phyloP scores from a whole-genome alignment of 805 yeast genomes.

The Candida ortonii region DNA sequence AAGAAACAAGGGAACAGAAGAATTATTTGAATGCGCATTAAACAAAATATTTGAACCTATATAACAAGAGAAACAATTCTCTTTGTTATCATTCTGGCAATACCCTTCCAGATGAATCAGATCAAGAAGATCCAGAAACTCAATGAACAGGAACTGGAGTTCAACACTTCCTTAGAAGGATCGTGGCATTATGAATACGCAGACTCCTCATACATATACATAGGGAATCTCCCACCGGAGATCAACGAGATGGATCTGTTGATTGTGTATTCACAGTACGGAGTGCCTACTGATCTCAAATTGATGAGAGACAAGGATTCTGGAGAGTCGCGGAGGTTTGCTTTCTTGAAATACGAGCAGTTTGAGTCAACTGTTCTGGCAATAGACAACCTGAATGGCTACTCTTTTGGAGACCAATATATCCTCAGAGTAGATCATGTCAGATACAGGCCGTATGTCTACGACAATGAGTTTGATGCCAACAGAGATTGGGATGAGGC shows the following conservation, averaged over 20 bases:
- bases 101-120: constrained; percentile 17
- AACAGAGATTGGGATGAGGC: constrained; percentile 33
- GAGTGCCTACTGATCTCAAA: constrained; percentile 75
- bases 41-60: too few relatives aligned
- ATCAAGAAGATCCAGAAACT: constrained; percentile 45
- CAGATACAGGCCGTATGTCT: constrained; percentile 44
- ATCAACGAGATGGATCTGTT: constrained; percentile 74
- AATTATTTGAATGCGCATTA: background rate
- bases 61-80: constrained; percentile 6
- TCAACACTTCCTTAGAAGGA: constrained; percentile 53
- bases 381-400: constrained; percentile 83
- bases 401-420: constrained; percentile 40
- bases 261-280: constrained; percentile 83
- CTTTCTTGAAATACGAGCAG: constrained; percentile 78
- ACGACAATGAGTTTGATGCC: constrained; percentile 48
- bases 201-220: constrained; percentile 72
- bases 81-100: constrained; percentile 2
- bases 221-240: constrained; percentile 67
- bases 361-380: constrained; percentile 79
- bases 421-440: constrained; percentile 69
- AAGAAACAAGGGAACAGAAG: background rate
- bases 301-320: constrained; percentile 63
- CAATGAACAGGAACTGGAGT: constrained; percentile 65
- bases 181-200: constrained; percentile 90
- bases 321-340: constrained; percentile 72